phyloP scores from a whole-genome alignment of 345 rosid species.

The Murraya koenigii region DNA sequence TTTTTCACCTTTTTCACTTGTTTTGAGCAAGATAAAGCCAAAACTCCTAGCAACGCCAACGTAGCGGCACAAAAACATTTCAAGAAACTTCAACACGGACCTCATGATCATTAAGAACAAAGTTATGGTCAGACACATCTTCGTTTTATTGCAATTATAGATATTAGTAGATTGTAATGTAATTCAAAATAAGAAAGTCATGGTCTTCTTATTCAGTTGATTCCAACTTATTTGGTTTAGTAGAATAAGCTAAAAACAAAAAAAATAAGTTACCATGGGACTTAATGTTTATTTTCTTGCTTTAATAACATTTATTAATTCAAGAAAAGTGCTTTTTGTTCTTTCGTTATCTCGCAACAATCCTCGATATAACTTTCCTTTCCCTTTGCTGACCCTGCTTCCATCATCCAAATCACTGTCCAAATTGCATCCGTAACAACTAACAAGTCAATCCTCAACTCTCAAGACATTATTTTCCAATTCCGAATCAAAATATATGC shows the following conservation, averaged over 20 bases:
- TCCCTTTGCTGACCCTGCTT: neutral
- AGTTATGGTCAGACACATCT: neutral
- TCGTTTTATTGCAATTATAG: no score
- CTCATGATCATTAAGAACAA: neutral
- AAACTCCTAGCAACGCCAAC: neutral
- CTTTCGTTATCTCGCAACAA: no score
- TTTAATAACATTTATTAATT: no score
- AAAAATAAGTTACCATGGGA: no score
- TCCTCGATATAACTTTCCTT: neutral
- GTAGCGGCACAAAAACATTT: conserved; percentile 26
- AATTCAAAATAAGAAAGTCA: no score
- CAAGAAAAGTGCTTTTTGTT: no score
- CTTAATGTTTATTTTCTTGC: no score
- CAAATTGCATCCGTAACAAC: neutral
- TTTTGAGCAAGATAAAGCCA: neutral
- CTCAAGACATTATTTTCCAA: neutral
- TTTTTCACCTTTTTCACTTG: conserved; percentile 1
- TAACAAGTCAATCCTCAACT: neutral
- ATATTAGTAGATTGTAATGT: no score
- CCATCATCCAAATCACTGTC: neutral
- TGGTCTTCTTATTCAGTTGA: no score
- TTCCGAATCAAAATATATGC: neutral
- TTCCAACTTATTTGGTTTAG: no score
- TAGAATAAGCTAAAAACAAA: no score
- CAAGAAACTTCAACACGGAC: conserved; percentile 17